These are phyloP conservation scores for Synchytrium microbalum DNA, from an alignment of 371 early-diverging fungal species.

Conservation along the genomic window DNA sequence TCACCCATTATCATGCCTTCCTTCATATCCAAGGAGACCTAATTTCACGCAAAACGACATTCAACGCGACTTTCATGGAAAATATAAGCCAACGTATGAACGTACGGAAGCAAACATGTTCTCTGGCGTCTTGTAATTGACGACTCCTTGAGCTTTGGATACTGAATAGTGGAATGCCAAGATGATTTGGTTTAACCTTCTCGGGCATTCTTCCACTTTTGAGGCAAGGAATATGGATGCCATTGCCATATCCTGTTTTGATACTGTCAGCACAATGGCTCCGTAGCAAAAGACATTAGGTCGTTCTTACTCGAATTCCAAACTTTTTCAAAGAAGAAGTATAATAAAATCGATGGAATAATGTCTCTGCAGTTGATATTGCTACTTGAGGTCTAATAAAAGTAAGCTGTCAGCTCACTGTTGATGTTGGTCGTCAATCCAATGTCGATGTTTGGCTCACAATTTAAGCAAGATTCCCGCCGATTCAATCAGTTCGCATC, in stretches of 20 bases:
- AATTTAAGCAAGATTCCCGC: conserved; percentile 76
- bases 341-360: conserved; percentile 88
- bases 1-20: conserved; percentile 72
- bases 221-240: conserved; percentile 83
- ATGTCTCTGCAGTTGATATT: conserved; percentile 90
- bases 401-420: background rate
- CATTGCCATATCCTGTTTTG: conserved; percentile 64
- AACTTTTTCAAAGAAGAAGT: conserved; percentile 64
- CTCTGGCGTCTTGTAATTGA: conserved; percentile 31
- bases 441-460: conserved; percentile 38
- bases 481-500: conserved; percentile 74
- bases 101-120: background rate
- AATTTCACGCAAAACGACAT: background rate
- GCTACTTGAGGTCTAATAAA: conserved; percentile 77
- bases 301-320: conserved; percentile 1
- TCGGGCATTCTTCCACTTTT: conserved; percentile 82
- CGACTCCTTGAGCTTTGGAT: conserved; percentile 37
- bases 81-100: background rate
- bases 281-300: background rate
- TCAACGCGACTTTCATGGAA: background rate
- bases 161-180: conserved; percentile 67
- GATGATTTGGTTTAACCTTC: conserved; percentile 65
- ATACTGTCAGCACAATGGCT: conserved; percentile 3
- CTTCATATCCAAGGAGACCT: conserved; percentile 32
- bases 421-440: background rate